These are phyloP conservation scores for Ocimum tenuiflorum DNA, from an alignment of 257 asterid species.

Conservation along the genomic window DNA sequence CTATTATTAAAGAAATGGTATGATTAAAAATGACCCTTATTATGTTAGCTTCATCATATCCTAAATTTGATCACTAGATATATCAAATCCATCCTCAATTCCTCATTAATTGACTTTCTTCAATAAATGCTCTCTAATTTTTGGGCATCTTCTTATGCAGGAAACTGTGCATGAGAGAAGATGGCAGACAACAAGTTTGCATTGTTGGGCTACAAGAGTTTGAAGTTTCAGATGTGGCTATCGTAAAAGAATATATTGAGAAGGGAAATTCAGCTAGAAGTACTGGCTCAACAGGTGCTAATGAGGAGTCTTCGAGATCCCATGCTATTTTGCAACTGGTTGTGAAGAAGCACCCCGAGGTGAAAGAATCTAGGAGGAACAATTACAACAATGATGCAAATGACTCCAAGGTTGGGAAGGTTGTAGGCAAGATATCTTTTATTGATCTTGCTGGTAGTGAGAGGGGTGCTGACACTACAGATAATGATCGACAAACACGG, in stretches of 20 bases:
- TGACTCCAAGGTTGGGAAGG: slow-evolving; percentile 68
- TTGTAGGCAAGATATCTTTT: slow-evolving; percentile 90
- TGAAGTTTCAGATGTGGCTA: slow-evolving; percentile 91
- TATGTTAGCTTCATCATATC: slow-evolving; percentile 3
- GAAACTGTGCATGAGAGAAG: slow-evolving; percentile 97
- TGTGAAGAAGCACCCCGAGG: slow-evolving; percentile 80
- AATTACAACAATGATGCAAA: slow-evolving; percentile 53
- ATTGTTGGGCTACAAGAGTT: slow-evolving; percentile 97
- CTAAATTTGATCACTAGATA: background rate
- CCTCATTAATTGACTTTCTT: background rate
- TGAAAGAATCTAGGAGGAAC: slow-evolving; percentile 70
- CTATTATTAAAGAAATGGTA: background rate
- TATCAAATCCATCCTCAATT: background rate
- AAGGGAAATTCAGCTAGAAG: slow-evolving; percentile 88
- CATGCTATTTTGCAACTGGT: slow-evolving; percentile 92
- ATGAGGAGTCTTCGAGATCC: slow-evolving; percentile 97
- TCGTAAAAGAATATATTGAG: slow-evolving; percentile 85
- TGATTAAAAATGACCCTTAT: background rate
- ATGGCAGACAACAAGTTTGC: slow-evolving; percentile 94
- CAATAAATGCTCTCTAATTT: background rate
- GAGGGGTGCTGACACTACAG: slow-evolving; percentile 99
- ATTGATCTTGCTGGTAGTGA: slow-evolving; percentile 99
- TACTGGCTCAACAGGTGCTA: slow-evolving; percentile 97
- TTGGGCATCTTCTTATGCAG: slow-evolving; percentile 36
- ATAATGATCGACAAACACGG: slow-evolving; percentile 96